Base-by-base conservation (phyloP, 345 rosid genomes). In the Eucalyptus cloeziana region DNA sequence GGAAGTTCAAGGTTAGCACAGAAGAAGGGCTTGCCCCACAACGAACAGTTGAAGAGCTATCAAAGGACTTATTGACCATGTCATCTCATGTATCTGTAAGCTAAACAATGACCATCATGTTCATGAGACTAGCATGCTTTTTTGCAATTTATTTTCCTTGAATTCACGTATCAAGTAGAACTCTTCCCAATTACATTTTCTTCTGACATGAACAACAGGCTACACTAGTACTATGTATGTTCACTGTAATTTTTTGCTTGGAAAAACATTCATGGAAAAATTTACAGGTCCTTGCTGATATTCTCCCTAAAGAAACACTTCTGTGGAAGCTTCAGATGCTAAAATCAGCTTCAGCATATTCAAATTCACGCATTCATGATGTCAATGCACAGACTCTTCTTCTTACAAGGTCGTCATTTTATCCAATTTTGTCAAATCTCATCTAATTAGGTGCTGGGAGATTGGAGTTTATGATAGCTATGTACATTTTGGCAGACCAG, bases 291-390 rank as follows among this genome's bases (percentile, higher is more conserved):
- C 93, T 96, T 71, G 89, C 92, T 87, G 94, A 93, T 88, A 90
- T 95, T 67, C 90, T 96, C 76, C 95, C 97, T 3, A 96, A 91
- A 90, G 96, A 95, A 86, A 95, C 98, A 69, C 93, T 97, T 90
- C 90, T 90, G 13, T 97, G 98, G 99, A 96, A 96, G 93, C 93
- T 97, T 87, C 92, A 92, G 87, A 87, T 97, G 93, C 95, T 97
- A 81, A 94, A 95, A 89, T 91, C 94, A 43, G 97, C 97, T 88
- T 91, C 98, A 52, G 89, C 92, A 88, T 95, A 89, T 90, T 90
- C 95, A 88, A 97, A 96, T 90, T 90, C 95, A 86, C 96, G 95
- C 93, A 93, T 97, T 56, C 96, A 94, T 92, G 93, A 93, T 50
- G 94, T 96, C 89, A 92, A 93, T 90, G 96, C 97, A 89, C 96